These are phyloP conservation scores for Haplographium delicatum DNA, from an alignment of 495 filamentous ascomycete genomes.

Conservation along the genomic window DNA sequence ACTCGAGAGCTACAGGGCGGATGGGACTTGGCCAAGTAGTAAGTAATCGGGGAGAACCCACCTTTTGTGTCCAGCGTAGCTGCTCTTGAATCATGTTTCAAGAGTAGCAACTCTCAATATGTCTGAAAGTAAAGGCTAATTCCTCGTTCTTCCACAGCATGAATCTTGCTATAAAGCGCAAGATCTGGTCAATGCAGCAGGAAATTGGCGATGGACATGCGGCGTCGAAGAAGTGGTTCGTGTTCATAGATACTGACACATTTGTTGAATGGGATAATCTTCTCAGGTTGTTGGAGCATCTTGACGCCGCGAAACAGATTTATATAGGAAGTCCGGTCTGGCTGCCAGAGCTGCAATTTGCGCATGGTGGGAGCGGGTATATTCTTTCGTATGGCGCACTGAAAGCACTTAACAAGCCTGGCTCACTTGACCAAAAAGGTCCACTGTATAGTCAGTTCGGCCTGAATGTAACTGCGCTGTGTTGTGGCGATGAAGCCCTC, in stretches of 20 bases:
- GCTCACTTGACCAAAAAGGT: slow-evolving; percentile 27
- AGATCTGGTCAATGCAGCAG: slow-evolving; percentile 66
- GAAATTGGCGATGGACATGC: no score
- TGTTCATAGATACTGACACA: slow-evolving; percentile 66
- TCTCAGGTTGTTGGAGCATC: slow-evolving; percentile 46
- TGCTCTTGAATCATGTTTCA: slow-evolving; percentile 1
- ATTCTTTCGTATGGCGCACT: slow-evolving; percentile 54
- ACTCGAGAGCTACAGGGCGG: slow-evolving; percentile 9
- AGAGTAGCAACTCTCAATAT: no score
- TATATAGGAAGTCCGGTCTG: slow-evolving; percentile 58
- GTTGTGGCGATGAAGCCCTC: slow-evolving; percentile 67
- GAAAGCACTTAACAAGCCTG: no score
- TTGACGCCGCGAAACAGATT: slow-evolving; percentile 41
- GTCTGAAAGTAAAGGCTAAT: not conserved
- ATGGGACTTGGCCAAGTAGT: slow-evolving; percentile 11
- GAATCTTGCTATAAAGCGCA: slow-evolving; percentile 68
- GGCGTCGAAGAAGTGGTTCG: slow-evolving; percentile 63
- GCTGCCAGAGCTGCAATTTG: slow-evolving; percentile 52
- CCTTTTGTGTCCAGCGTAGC: not conserved
- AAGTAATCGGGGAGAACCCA: not conserved
- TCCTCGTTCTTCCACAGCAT: not conserved
- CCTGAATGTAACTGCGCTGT: slow-evolving; percentile 48
- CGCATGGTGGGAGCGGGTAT: slow-evolving; percentile 65
- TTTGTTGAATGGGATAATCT: slow-evolving; percentile 61
- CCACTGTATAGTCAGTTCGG: slow-evolving; percentile 36